Base-by-base conservation (phyloP, 2,329 filamentous ascomycete species). In the Grosmannia serpens region DNA sequence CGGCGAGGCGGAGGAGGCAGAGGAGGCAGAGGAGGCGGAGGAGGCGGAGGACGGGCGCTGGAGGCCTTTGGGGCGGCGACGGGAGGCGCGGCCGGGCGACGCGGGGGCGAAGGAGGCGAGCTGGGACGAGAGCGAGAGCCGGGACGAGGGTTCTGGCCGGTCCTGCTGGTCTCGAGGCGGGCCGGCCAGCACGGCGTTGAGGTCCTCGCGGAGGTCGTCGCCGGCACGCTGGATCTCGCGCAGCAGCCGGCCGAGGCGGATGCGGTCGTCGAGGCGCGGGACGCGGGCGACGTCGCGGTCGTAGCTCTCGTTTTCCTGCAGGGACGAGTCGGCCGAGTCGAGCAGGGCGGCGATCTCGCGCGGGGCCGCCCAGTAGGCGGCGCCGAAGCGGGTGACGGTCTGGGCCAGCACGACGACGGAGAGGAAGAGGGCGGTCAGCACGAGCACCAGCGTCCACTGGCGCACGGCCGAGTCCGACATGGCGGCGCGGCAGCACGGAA, bases 241-340 rank as follows among this genome's bases (percentile, higher is more conserved):
- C 62, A 85, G 71, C 60, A 86, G 71, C 49, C 76, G 75, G 61
- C 73, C 75, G 47, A 86, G 75, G 55, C 82, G 80, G 53, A 85
- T 67, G 72, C 84, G 84, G 68, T 86, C 83, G 62, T 85, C 82
- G 33, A 85, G 73, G 47, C 78, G 78, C 66, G 75, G 75, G 46
- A 85, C 75, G 60, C 77, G 79, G 58, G 76, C 72, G 53, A 85
- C 75, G 65, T 86, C 81, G 64, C 76, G 74, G 68, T 85, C 80
- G 67, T 85, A 85, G 65, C 75, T 80, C 69, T 85, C 83, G 65
- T 85, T 85, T 68, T 86, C 83, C 64, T 79, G 74, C 54, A 84
- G 74, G 46, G 81, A 88, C 65, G 77, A 82, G 67, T 85, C 82
- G 65, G 83, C 76, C 20, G 79, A 75, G 66, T 85, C 82, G 65